These are phyloP conservation scores for Arabis alpina DNA, from an alignment of 345 rosid species.

Conservation along the genomic window DNA sequence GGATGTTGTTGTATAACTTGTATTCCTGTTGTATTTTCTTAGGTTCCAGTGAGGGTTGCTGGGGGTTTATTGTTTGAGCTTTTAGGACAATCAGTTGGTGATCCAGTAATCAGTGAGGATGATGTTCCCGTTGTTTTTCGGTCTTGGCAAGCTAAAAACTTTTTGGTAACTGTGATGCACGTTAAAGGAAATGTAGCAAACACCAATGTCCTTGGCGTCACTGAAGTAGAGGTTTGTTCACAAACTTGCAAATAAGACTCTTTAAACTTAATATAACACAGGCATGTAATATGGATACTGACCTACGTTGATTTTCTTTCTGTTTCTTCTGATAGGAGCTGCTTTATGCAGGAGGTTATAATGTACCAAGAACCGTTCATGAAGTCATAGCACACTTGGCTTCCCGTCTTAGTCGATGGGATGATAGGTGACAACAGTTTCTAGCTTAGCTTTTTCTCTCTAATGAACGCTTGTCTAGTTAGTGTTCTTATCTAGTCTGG, in stretches of 20 bases:
- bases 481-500: background rate
- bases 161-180: constrained; percentile 80
- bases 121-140: constrained; percentile 91
- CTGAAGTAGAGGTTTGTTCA: constrained; percentile 87
- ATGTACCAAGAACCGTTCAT: constrained; percentile 82
- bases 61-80: constrained; percentile 98
- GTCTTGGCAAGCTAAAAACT: constrained; percentile 97
- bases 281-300: background rate
- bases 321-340: constrained; percentile 61
- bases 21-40: background rate
- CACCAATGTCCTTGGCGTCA: constrained; percentile 71
- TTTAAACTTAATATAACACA: background rate
- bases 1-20: constrained; percentile 16
- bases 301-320: constrained; percentile 13
- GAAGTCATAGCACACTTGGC: constrained; percentile 87
- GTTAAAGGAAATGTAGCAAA: constrained; percentile 65
- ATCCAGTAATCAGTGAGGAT: constrained; percentile 87
- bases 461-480: background rate
- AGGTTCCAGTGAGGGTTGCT: constrained; percentile 94
- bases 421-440: constrained; percentile 71
- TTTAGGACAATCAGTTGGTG: constrained; percentile 95
- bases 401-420: constrained; percentile 87
- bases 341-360: constrained; percentile 80
- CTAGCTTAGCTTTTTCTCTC: constrained; percentile 23
- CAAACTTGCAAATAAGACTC: constrained; percentile 23